Evolutionary conservation across 768 basidiomycete genomes (phyloP).

Genomic region (Mycena galericulata): DNA sequence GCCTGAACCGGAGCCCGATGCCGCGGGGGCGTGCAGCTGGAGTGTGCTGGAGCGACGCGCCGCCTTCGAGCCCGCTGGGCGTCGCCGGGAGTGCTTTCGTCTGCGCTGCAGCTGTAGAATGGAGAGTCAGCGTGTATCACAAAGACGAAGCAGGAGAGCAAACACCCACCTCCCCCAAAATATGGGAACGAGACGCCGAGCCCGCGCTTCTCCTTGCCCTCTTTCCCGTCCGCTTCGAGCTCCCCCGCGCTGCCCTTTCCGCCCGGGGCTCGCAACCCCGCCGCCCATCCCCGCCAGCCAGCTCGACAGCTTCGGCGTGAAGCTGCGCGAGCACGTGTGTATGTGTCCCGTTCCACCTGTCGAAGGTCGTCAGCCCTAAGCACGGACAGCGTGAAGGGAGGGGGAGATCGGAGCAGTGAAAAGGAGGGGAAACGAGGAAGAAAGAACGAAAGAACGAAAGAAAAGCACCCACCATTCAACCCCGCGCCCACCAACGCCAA

Average conservation of each 20-base stretch:
- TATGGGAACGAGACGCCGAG: constrained; percentile 12
- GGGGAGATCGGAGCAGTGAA: no score
- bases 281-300: constrained; percentile 66
- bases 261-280: no score
- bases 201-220: constrained; percentile 22
- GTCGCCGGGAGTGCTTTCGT: constrained; percentile 3
- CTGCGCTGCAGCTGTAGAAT: neutral
- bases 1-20: no score
- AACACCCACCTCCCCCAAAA: constrained; percentile 22
- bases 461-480: neutral
- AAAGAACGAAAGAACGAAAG: neutral
- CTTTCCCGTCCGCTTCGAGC: constrained; percentile 46
- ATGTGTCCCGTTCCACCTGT: constrained; percentile 51
- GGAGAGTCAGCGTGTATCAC: neutral
- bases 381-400: no score
- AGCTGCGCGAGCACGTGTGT: constrained; percentile 75
- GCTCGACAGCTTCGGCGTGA: constrained; percentile 78
- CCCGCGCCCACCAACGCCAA: neutral
- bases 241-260: constrained; percentile 63
- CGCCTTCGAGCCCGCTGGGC: constrained; percentile 10
- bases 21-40: constrained; percentile 50
- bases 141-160: neutral
- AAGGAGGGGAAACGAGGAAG: constrained; percentile 39
- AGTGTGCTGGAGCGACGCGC: constrained; percentile 35
- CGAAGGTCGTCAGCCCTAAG: no score